Percentiles rank a stretch among this genome's conserved stretches.
Conservation (phyloP, 257 asterid genomes). For the Solanum arcanum region DNA sequence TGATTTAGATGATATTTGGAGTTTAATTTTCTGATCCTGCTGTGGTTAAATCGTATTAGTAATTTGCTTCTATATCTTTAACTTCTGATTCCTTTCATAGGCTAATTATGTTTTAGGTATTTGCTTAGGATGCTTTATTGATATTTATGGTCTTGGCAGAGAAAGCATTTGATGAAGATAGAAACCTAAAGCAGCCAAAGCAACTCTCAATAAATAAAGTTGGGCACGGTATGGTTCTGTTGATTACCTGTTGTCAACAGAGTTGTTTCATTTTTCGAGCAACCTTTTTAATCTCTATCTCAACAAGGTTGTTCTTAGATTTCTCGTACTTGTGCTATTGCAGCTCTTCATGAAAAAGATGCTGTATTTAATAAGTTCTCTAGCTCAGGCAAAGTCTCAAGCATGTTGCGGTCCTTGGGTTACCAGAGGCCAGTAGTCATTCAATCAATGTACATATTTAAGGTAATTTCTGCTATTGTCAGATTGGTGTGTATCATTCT, state of each 20-base stretch:
- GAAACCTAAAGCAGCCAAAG: slow-evolving; percentile 63
- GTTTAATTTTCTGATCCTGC: too few species aligned
- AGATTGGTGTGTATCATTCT: neutral
- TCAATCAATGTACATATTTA: slow-evolving; percentile 80
- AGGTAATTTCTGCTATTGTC: slow-evolving; percentile 24
- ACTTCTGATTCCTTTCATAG: neutral
- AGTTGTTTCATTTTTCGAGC: neutral
- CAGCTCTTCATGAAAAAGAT: slow-evolving; percentile 63
- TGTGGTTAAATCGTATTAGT: too few species aligned
- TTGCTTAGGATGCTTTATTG: neutral
- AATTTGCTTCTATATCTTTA: neutral
- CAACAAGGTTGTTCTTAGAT: neutral
- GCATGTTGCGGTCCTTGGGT: slow-evolving; percentile 47
- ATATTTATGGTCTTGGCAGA: slow-evolving; percentile 28
- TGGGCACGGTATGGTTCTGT: slow-evolving; percentile 54
- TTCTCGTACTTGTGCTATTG: neutral
- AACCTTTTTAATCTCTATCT: neutral
- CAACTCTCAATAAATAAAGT: slow-evolving; percentile 72
- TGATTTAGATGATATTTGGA: neutral
- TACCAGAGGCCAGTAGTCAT: slow-evolving; percentile 53
- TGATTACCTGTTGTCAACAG: neutral
- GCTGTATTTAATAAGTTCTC: slow-evolving; percentile 63
- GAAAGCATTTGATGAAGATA: slow-evolving; percentile 63
- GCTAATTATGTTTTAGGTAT: neutral
- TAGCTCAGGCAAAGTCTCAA: slow-evolving; percentile 37